A percentile compares a stretch with the other conserved stretches of the same genome.
Conservation (phyloP, 805 yeast species). For the Saccharomycopsis guyanensis region DNA sequence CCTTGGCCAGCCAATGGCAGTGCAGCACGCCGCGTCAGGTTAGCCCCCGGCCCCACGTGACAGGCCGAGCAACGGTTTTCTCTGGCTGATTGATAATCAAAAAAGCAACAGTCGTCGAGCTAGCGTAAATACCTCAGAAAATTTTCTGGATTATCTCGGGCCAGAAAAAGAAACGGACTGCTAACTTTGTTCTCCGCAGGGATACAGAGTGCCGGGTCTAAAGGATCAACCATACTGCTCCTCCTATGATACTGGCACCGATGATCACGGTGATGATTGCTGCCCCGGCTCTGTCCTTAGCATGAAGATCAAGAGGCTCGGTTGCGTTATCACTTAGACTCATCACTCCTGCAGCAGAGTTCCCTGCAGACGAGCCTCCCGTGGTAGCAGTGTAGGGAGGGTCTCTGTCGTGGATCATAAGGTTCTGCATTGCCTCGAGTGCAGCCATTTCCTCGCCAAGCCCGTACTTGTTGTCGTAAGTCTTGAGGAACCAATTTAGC, state of each 20-base stretch:
- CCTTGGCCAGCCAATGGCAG: background rate
- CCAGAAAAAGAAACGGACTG: too few relatives aligned
- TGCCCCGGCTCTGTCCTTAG: constrained; percentile 59
- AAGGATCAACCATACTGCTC: constrained; percentile 39
- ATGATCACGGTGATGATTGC: constrained; percentile 54
- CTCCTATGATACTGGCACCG: constrained; percentile 37
- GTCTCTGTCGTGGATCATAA: constrained; percentile 30
- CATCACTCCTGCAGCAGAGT: constrained; percentile 60
- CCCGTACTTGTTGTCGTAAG: constrained; percentile 72
- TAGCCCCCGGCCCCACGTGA: too few relatives aligned
- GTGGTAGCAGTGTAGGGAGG: constrained; percentile 54
- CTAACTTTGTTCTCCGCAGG: too few relatives aligned
- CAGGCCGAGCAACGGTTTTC: too few relatives aligned
- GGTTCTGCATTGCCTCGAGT: constrained; percentile 50
- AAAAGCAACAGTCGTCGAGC: too few relatives aligned
- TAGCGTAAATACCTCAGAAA: too few relatives aligned
- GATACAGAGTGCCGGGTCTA: too few relatives aligned
- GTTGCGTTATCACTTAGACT: constrained; percentile 29
- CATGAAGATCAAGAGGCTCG: constrained; percentile 35
- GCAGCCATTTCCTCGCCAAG: constrained; percentile 91
- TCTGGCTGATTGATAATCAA: too few relatives aligned
- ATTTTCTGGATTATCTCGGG: too few relatives aligned
- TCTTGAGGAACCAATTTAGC: constrained; percentile 57
- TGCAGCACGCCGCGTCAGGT: background rate
- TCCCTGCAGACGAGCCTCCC: constrained; percentile 69